Evolutionary conservation across 2,329 filamentous ascomycete genomes (phyloP).

Genomic region (Aspergillus neoniger): DNA sequence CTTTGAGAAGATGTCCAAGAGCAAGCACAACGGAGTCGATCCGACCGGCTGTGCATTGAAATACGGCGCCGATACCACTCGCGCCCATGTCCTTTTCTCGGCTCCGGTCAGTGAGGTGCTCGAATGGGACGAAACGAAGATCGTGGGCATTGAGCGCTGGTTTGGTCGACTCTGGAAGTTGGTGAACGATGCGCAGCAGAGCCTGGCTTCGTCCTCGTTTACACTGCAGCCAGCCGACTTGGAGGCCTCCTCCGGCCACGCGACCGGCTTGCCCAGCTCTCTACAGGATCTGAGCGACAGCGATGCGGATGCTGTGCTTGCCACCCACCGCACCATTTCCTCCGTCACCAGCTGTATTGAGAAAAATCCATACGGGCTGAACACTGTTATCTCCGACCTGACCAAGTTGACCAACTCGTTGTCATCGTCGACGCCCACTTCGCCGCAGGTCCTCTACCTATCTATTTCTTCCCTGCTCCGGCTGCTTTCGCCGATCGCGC

Average conservation of each 20-base stretch:
- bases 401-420: slow-evolving; percentile 77
- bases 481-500: slow-evolving; percentile 77
- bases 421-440: slow-evolving; percentile 47
- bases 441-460: slow-evolving; percentile 41
- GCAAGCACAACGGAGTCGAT: slow-evolving; percentile 89
- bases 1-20: slow-evolving; percentile 95
- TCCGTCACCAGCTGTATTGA: slow-evolving; percentile 70
- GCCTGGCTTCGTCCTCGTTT: slow-evolving; percentile 26
- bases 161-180: slow-evolving; percentile 67
- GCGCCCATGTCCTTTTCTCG: slow-evolving; percentile 86
- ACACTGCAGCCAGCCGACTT: slow-evolving; percentile 25
- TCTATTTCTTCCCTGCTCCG: slow-evolving; percentile 63
- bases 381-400: slow-evolving; percentile 79
- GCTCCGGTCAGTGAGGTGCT: slow-evolving; percentile 81
- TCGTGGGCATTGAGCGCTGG: slow-evolving; percentile 80
- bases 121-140: slow-evolving; percentile 84
- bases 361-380: slow-evolving; percentile 72
- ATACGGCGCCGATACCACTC: slow-evolving; percentile 79
- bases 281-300: slow-evolving; percentile 35
- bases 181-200: slow-evolving; percentile 43
- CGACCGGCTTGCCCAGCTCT: slow-evolving; percentile 27
- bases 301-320: slow-evolving; percentile 59
- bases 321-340: slow-evolving; percentile 66
- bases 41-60: slow-evolving; percentile 70
- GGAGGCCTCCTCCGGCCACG: slow-evolving; percentile 22